A percentile compares a stretch with the other conserved stretches of the same genome.
Evolutionary conservation across 306 rosid species (phyloP).

Genomic region (Betula pendula): DNA sequence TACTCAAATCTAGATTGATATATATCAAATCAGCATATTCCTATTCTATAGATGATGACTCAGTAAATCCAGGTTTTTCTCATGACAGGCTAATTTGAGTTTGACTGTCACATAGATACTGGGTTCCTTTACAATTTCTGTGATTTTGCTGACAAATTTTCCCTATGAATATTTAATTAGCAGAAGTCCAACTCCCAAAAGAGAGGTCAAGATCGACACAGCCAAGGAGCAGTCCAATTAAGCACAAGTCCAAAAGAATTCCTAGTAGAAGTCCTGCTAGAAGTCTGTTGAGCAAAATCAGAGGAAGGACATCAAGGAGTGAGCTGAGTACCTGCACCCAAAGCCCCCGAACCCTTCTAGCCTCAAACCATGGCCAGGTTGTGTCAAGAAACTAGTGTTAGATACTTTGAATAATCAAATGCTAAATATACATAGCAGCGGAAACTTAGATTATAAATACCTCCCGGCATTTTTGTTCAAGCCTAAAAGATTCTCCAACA

Average conservation of each 20-base stretch:
- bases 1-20: no score
- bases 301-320: constrained; percentile 36
- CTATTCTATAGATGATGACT: constrained; percentile 58
- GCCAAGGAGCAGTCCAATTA: constrained; percentile 36
- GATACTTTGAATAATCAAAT: no score
- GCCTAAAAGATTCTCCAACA: no score
- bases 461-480: no score
- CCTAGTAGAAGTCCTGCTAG: constrained; percentile 39
- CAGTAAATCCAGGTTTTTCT: constrained; percentile 67
- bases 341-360: constrained; percentile 47
- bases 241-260: constrained; percentile 42
- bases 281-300: constrained; percentile 43
- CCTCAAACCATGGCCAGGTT: constrained; percentile 44
- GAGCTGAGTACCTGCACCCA: constrained; percentile 41
- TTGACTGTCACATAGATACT: neutral
- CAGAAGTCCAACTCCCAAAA: constrained; percentile 57
- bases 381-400: constrained; percentile 73
- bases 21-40: constrained; percentile 45
- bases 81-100: constrained; percentile 18
- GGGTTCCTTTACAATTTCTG: constrained; percentile 15
- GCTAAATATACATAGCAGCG: no score
- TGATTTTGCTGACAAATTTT: constrained; percentile 27
- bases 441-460: no score
- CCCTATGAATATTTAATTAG: constrained; percentile 19
- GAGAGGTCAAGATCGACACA: constrained; percentile 34